phyloP scores from a whole-genome alignment of 2,329 filamentous ascomycete genomes.

The Dactylellina haptotyla region DNA sequence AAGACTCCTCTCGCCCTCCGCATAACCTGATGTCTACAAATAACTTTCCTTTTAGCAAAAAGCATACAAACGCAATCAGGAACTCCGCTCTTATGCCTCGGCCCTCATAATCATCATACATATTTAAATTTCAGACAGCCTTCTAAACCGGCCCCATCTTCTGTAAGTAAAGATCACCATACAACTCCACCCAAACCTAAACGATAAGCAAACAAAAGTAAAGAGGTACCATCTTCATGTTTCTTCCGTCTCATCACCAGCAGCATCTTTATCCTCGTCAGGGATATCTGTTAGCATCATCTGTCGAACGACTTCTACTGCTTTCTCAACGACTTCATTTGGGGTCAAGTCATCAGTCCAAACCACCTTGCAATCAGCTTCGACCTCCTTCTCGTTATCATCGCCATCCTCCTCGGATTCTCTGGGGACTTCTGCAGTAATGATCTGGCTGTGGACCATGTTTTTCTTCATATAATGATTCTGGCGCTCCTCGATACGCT shows the following conservation, averaged over 20 bases:
- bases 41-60: not conserved
- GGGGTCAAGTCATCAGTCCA: conserved; percentile 41
- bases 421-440: conserved; percentile 48
- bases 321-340: conserved; percentile 43
- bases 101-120: conserved; percentile 1
- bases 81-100: conserved; percentile 31
- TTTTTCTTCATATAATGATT: conserved; percentile 53
- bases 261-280: conserved; percentile 2
- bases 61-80: not conserved
- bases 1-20: not conserved
- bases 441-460: conserved; percentile 47
- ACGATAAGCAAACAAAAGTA: not conserved
- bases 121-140: not conserved
- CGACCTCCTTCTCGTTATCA: conserved; percentile 15
- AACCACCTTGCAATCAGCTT: conserved; percentile 36
- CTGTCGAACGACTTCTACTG: conserved; percentile 35
- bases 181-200: conserved; percentile 6
- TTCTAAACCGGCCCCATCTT: conserved; percentile 2
- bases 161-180: not conserved
- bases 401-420: not conserved
- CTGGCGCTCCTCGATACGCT: conserved; percentile 33
- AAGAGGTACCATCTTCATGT: not conserved
- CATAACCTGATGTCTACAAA: not conserved
- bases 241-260: not conserved
- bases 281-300: conserved; percentile 26